phyloP scores from a whole-genome alignment of 768 basidiomycete genomes.

The Lactarius tabidus region DNA sequence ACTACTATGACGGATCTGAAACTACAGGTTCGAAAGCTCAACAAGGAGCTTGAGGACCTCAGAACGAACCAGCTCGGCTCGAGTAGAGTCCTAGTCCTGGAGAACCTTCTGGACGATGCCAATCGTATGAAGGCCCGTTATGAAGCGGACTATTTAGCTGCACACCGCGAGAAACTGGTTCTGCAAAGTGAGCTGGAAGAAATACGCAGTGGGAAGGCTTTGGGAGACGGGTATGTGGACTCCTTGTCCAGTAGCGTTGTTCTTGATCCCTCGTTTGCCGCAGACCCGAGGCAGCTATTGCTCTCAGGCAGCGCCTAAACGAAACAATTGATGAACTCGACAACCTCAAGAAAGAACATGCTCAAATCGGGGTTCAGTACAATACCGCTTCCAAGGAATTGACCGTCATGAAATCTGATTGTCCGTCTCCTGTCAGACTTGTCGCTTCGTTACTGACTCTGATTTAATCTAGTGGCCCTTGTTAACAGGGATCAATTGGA shows the following conservation, averaged over 20 bases:
- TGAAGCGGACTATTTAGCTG: slow-evolving; percentile 80
- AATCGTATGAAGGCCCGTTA: slow-evolving; percentile 87
- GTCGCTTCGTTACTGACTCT: slow-evolving; percentile 10
- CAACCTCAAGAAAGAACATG: slow-evolving; percentile 56
- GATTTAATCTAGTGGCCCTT: slow-evolving; percentile 61
- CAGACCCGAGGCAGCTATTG: slow-evolving; percentile 84
- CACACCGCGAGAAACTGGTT: slow-evolving; percentile 78
- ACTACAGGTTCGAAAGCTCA: slow-evolving; percentile 74
- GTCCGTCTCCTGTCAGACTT: slow-evolving; percentile 43
- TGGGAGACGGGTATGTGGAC: slow-evolving; percentile 68
- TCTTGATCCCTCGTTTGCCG: not conserved
- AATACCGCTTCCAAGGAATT: slow-evolving; percentile 63
- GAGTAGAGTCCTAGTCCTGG: slow-evolving; percentile 76
- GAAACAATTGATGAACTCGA: slow-evolving; percentile 85
- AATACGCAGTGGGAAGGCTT: slow-evolving; percentile 79
- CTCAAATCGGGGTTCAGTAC: slow-evolving; percentile 67
- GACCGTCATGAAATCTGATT: slow-evolving; percentile 78
- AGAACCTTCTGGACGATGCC: slow-evolving; percentile 88
- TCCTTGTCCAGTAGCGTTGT: not conserved
- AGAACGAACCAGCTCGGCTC: slow-evolving; percentile 73
- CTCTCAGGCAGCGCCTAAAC: slow-evolving; percentile 80
- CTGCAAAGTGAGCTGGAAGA: slow-evolving; percentile 82
- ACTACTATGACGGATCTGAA: slow-evolving; percentile 92
- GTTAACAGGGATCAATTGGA: slow-evolving; percentile 94
- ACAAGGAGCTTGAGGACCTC: slow-evolving; percentile 74